These are phyloP conservation scores for Achaetomium macrosporum DNA, from an alignment of 2,329 filamentous ascomycete species.

Conservation along the genomic window DNA sequence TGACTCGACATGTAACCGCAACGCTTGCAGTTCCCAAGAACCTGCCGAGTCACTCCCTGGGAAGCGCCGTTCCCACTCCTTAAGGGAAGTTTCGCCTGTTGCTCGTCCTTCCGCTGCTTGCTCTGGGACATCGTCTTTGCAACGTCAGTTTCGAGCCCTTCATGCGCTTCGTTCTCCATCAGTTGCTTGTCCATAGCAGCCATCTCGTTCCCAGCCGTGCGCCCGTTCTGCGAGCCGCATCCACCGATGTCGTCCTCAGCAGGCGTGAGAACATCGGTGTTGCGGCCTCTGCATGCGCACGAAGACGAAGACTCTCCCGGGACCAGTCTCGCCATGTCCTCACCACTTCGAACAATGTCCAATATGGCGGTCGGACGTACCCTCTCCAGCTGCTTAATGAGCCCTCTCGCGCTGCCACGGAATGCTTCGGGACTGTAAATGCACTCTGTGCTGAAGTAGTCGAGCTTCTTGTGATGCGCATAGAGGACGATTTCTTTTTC, in stretches of 20 bases:
- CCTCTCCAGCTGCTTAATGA: slow-evolving; percentile 94
- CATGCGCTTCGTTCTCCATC: slow-evolving; percentile 56
- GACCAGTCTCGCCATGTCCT: slow-evolving; percentile 91
- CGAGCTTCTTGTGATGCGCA: slow-evolving; percentile 90
- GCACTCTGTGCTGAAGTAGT: slow-evolving; percentile 98
- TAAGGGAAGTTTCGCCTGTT: slow-evolving; percentile 23
- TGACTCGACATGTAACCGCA: slow-evolving; percentile 98
- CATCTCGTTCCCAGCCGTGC: slow-evolving; percentile 69
- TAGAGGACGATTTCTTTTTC: slow-evolving; percentile 99
- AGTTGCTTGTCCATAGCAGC: slow-evolving; percentile 71
- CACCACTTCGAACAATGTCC: slow-evolving; percentile 89
- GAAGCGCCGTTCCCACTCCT: slow-evolving; percentile 19
- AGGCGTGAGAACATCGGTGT: slow-evolving; percentile 25
- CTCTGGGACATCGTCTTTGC: slow-evolving; percentile 38
- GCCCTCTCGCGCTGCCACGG: slow-evolving; percentile 77
- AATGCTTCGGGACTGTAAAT: slow-evolving; percentile 98
- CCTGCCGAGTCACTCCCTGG: slow-evolving; percentile 43
- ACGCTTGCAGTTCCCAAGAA: slow-evolving; percentile 73
- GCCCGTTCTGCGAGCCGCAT: slow-evolving; percentile 66
- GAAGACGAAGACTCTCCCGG: slow-evolving; percentile 49
- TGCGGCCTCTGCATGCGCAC: slow-evolving; percentile 41
- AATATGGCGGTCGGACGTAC: slow-evolving; percentile 90
- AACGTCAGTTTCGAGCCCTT: slow-evolving; percentile 62
- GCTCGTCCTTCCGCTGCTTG: slow-evolving; percentile 26
- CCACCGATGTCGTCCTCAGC: slow-evolving; percentile 61